Base-by-base conservation (phyloP, 2,329 filamentous ascomycete genomes). In the Fusarium musae region DNA sequence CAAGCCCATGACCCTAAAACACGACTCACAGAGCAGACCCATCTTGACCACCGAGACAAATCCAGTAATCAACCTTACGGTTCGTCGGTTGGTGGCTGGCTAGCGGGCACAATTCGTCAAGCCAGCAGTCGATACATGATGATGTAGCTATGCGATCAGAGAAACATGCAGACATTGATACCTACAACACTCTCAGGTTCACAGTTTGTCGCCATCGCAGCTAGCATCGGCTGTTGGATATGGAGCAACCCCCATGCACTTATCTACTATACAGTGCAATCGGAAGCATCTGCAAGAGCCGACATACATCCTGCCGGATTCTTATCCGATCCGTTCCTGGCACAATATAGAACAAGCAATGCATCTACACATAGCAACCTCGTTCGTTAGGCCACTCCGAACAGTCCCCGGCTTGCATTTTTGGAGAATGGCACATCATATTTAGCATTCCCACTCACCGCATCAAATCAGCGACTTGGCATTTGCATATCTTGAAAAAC, bases 401-500 rank as follows among this genome's bases (percentile, higher is more conserved):
- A 59, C 44, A 52, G 67, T 70, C 66, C 63, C 69, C 61, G 72
- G 63, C 56, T 60, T 67, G 64, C 50, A 63, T 49, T 72, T 73
- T 64, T 63, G 71, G 57, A 69, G 73, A 77, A 69, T 69, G 63
- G 67, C 59, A 77, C 66, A 71, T 72, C 60, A 58, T 47, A 57
- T 62, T 40, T 40, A 49, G 63, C 63, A 63, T 66, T 65, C 66
- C 58, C 66, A 59, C 58, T 49, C 61, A 62, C 63, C 61, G 44
- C 61, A 63, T 68, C 69, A 63, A 76, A 77, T 70, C 72, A 69
- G 75, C 63, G 46, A 49, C 70, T 49, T 56, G 59, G 36, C 63
- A 63, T 69, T 72, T 62, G 47, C 58, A 62, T 67, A 50, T 58
- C 59, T 69, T 72, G 34, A 28, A 32, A 40, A 42, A 32, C 63